Base-by-base conservation (phyloP, 2,329 filamentous ascomycete species). In the Xylaria sp. region DNA sequence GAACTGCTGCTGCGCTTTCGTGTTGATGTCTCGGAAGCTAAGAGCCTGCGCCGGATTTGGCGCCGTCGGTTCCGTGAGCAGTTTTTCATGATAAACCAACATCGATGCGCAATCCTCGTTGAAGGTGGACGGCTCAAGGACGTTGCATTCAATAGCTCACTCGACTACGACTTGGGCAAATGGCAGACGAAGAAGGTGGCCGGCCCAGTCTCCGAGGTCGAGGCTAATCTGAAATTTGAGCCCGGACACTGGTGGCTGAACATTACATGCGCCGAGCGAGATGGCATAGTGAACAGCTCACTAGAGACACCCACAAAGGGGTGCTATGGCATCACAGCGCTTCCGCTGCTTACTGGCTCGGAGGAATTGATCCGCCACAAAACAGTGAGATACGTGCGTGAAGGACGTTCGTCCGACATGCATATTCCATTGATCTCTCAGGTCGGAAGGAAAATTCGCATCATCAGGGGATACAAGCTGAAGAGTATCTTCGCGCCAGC, bases 231-330 rank as follows among this genome's bases (percentile, higher is more conserved):
- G 22, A 73, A 79, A 38, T 85, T 85, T 60, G 78, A 82, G 56
- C 77, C 81, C 27, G 86, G 86, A 63, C 78, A 84, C 62, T 89
- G 84, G 86, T 89, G 86, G 85, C 74, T 86, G 20, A 85, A 86
- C 60, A 78, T 87, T 36, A 82, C 84, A 39, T 87, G 86, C 69
- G 86, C 85, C 1, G 79, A 84, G 65, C 81, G 85, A 31, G 86
- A 89, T 70, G 86, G 86, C 22, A 84, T 88, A 20, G 81, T 87
- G 9, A 79, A 77, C 7, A 81, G 77, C 59, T 79, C 80, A 13
- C 69, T 76, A 2, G 83, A 86, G 68, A 80, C 69, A 15, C 79
- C 83, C 0, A 85, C 84, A 10, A 82, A 78, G 63, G 82, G 82
- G 6, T 77, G 77, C 42, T 85, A 85, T 66, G 81, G 81, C 9